Percentiles rank a stretch among this genome's conserved stretches.
Evolutionary conservation across 805 yeast species (phyloP).

Genomic region (Wickerhamiella azyma): DNA sequence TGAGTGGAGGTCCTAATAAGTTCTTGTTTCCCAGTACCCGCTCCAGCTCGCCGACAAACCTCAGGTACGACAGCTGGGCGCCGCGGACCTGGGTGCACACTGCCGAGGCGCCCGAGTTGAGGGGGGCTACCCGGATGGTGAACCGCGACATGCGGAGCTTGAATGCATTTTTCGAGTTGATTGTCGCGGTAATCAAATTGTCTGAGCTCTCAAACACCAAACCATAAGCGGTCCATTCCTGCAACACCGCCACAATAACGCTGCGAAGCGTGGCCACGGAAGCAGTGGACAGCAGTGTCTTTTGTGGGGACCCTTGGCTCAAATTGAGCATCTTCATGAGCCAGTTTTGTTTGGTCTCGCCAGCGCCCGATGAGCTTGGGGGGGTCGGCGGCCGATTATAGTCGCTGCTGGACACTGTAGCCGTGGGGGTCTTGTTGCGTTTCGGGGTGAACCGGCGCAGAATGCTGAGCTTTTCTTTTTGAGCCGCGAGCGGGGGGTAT

Average conservation of each 20-base stretch:
- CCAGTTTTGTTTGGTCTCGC: conserved; percentile 27
- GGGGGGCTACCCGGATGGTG: conserved; percentile 15
- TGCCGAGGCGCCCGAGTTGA: conserved; percentile 17
- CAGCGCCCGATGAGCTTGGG: not conserved
- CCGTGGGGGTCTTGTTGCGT: not conserved
- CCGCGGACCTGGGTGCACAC: conserved; percentile 21
- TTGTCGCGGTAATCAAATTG: conserved; percentile 22
- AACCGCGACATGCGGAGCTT: conserved; percentile 24
- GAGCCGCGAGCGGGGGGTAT: conserved; percentile 6
- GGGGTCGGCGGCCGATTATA: not conserved
- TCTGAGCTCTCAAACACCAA: conserved; percentile 22
- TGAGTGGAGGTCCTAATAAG: conserved; percentile 5
- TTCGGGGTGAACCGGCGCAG: conserved; percentile 11
- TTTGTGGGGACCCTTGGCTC: conserved; percentile 10
- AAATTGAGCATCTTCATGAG: conserved; percentile 24
- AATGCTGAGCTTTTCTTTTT: conserved; percentile 5
- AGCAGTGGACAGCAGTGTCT: conserved; percentile 21
- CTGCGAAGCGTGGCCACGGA: conserved; percentile 20
- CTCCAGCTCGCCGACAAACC: conserved; percentile 23
- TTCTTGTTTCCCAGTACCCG: conserved; percentile 16
- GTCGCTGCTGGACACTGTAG: conserved; percentile 1
- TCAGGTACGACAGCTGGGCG: conserved; percentile 20
- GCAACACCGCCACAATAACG: conserved; percentile 22
- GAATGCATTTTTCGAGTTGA: conserved; percentile 25
- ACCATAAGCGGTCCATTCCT: conserved; percentile 29